phyloP scores from a whole-genome alignment of 2,329 filamentous ascomycete species.

The Zelopaecilomyces penicillatus region DNA sequence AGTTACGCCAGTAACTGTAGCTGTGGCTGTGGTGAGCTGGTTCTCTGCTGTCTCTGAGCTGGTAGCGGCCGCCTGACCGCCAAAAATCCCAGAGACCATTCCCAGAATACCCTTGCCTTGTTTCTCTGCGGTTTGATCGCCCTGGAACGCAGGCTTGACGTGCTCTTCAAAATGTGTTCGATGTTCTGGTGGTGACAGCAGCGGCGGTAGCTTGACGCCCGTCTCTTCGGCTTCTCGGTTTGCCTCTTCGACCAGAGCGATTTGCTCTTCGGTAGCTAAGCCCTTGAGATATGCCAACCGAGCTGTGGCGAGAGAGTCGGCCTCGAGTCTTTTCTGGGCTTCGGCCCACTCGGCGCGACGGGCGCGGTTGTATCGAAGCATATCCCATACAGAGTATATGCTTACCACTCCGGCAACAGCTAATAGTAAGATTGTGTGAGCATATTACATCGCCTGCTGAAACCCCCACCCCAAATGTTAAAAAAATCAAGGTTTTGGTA shows the following conservation, averaged over 20 bases:
- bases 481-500: too few species aligned
- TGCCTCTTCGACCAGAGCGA: constrained; percentile 48
- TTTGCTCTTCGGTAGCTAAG: constrained; percentile 47
- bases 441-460: too few species aligned
- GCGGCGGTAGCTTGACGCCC: constrained; percentile 40
- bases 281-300: constrained; percentile 53
- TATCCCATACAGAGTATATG: constrained; percentile 52
- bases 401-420: constrained; percentile 48
- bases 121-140: constrained; percentile 13
- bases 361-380: constrained; percentile 53
- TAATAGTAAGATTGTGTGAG: constrained; percentile 14
- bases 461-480: too few species aligned
- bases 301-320: constrained; percentile 47
- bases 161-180: constrained; percentile 28
- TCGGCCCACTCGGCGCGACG: constrained; percentile 51
- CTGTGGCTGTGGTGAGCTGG: constrained; percentile 12
- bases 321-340: constrained; percentile 44
- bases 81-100: constrained; percentile 23
- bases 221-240: constrained; percentile 37
- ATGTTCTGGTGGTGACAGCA: constrained; percentile 38
- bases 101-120: constrained; percentile 30
- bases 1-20: constrained; percentile 7
- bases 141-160: constrained; percentile 23
- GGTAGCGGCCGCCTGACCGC: constrained; percentile 9
- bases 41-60: constrained; percentile 11